Evolutionary conservation across 2,329 filamentous ascomycete genomes (phyloP), one percentile per base, ranked within the genome.

Genomic region (Clonostachys sp.): DNA sequence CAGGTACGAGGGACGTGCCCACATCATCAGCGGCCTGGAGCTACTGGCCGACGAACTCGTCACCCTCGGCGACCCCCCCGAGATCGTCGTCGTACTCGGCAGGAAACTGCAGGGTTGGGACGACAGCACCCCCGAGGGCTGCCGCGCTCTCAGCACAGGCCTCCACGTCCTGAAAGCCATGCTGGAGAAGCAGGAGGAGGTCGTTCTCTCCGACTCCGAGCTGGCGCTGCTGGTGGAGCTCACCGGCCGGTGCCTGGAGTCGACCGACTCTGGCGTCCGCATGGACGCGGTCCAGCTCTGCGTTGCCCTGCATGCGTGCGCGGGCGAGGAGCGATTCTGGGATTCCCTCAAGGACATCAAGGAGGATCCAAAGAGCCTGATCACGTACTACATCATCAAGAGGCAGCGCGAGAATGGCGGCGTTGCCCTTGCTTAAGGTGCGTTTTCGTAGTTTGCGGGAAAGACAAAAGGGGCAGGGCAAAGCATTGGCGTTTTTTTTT

Each of bases 271-370:
- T 43, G 80, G 77, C 7, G 82, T 86, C 8, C 73, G 82, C 39
- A 87, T 89, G 75, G 87, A 88, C 51, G 85, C 87, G n/a, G 84
- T 91, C 42, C 83, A 89, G 61, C 74, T 91, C n/a, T 90, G 87
- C 56, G 83, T 90, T 24, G 81, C 84, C 49, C 67, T 91, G 51
- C 86, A 91, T 61, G 72, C 75, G 42, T 66, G 78, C 12, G 73
- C 86, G 9, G 81, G 82, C 12, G 81, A 84, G 47, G 64, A 57
- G 10, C 59, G 58, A 33, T 91, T 91, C 61, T 92, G 87, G 87
- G 77, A 76, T 34, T 75, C 77, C 20, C 72, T 91, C 57, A 79
- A 74, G 48, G 76, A 70, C 10, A 74, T 87, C 34, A 78, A 80
- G 58, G 86, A 90, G 53, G 86, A 89, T 53, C 81, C 86, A 18